These are phyloP conservation scores for Fistulinella prunicolor DNA, from an alignment of 768 basidiomycete species.

Conservation along the genomic window DNA sequence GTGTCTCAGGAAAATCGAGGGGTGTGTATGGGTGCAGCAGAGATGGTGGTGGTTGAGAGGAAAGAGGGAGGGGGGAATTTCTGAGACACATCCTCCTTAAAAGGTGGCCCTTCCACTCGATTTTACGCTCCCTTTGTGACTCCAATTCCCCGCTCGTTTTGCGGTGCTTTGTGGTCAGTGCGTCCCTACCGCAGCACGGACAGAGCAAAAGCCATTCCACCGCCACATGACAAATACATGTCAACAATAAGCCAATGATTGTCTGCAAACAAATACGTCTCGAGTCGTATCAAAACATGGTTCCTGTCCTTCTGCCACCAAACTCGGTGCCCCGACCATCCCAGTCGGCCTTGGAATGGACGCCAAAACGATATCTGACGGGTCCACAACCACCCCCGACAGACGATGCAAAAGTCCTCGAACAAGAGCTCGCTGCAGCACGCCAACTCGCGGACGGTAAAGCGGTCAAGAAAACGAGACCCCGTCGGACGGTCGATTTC, in stretches of 20 bases:
- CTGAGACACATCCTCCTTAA: slow-evolving; percentile 11
- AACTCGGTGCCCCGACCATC: slow-evolving; percentile 36
- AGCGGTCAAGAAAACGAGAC: slow-evolving; percentile 85
- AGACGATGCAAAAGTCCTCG: slow-evolving; percentile 72
- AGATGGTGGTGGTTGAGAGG: slow-evolving; percentile 21
- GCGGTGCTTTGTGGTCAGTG: slow-evolving; percentile 31
- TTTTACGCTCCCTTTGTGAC: slow-evolving; percentile 12
- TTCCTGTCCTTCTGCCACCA: slow-evolving; percentile 57
- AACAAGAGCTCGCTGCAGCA: slow-evolving; percentile 75
- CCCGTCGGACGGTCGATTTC: slow-evolving; percentile 93
- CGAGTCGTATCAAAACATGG: slow-evolving; percentile 21
- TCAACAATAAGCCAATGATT: slow-evolving; percentile 5
- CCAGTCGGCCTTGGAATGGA: slow-evolving; percentile 64
- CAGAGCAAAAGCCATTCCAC: not conserved
- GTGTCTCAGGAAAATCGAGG: not conserved
- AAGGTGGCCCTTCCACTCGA: slow-evolving; percentile 1
- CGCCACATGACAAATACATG: slow-evolving; percentile 20
- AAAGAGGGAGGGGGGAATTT: slow-evolving; percentile 14
- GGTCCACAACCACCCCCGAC: slow-evolving; percentile 72
- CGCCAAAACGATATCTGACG: slow-evolving; percentile 64
- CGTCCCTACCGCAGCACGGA: too few species aligned
- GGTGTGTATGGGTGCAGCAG: not conserved
- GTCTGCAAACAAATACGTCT: too few species aligned
- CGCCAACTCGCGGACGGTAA: slow-evolving; percentile 76
- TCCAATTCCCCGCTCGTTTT: slow-evolving; percentile 12